These are phyloP conservation scores for Sporisorium exsertum DNA, from an alignment of 1,284 basidiomycete species.

Conservation along the genomic window DNA sequence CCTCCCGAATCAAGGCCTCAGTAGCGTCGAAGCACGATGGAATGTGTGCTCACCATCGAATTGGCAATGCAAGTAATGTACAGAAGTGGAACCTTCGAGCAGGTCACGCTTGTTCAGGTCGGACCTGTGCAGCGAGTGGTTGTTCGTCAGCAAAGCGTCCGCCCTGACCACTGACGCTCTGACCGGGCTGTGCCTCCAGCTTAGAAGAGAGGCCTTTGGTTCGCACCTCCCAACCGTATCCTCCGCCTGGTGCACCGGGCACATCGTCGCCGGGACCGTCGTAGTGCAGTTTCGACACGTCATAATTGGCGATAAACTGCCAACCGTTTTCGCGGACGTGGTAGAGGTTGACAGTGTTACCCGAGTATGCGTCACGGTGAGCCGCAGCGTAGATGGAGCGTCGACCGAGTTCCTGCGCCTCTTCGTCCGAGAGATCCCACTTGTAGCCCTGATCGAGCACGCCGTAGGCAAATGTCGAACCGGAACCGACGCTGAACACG, in stretches of 20 bases:
- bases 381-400: slow-evolving; percentile 97
- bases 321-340: slow-evolving; percentile 93
- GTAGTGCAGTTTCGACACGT: slow-evolving; percentile 66
- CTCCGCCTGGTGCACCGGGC: slow-evolving; percentile 62
- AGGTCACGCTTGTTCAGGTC: slow-evolving; percentile 41
- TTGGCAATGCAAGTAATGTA: slow-evolving; percentile 19
- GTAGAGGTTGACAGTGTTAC: slow-evolving; percentile 89
- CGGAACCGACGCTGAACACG: slow-evolving; percentile 97
- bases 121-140: slow-evolving; percentile 43
- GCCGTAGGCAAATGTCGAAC: slow-evolving; percentile 97
- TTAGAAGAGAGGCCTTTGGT: slow-evolving; percentile 62
- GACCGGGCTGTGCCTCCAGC: slow-evolving; percentile 52
- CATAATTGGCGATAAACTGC: slow-evolving; percentile 68
- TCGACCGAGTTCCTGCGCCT: slow-evolving; percentile 93
- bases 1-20: not conserved
- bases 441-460: slow-evolving; percentile 95
- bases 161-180: slow-evolving; percentile 52
- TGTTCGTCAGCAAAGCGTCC: slow-evolving; percentile 48
- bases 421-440: slow-evolving; percentile 92
- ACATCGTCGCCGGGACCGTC: slow-evolving; percentile 62
- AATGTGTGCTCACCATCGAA: not conserved
- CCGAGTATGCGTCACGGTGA: slow-evolving; percentile 93
- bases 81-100: slow-evolving; percentile 2
- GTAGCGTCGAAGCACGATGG: not conserved
- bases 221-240: slow-evolving; percentile 66